Evolutionary conservation across 345 rosid species (phyloP).

Genomic region (Gossypioides kirkii): DNA sequence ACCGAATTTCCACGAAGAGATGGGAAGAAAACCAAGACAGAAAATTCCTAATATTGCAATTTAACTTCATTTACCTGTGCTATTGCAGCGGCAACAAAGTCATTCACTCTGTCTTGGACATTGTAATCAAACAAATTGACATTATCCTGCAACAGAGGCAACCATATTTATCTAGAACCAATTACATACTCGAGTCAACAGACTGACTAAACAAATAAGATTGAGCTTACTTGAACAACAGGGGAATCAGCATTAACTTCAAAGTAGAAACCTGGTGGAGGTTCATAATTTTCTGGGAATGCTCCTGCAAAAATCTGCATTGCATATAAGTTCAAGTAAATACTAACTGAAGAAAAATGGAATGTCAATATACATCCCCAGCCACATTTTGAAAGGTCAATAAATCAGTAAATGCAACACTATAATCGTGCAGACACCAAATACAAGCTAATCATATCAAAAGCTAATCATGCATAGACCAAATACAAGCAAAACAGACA

Average conservation of each 20-base stretch:
- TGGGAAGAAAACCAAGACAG: neutral
- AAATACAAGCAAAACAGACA: slow-evolving; percentile 5
- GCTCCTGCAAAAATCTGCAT: slow-evolving; percentile 93
- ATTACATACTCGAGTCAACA: slow-evolving; percentile 5
- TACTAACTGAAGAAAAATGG: slow-evolving; percentile 8
- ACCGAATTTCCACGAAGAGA: slow-evolving; percentile 9
- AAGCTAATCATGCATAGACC: neutral
- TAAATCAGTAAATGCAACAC: neutral
- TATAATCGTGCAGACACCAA: neutral
- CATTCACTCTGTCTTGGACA: slow-evolving; percentile 86
- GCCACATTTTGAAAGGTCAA: slow-evolving; percentile 1
- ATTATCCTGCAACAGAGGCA: slow-evolving; percentile 59
- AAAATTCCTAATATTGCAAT: neutral
- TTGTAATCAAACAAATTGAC: slow-evolving; percentile 82
- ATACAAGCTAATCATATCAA: neutral
- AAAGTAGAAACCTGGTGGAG: slow-evolving; percentile 89
- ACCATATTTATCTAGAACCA: slow-evolving; percentile 22
- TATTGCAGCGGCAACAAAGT: slow-evolving; percentile 87
- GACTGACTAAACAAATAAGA: slow-evolving; percentile 3
- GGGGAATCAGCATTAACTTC: slow-evolving; percentile 80
- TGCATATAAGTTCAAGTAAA: slow-evolving; percentile 15
- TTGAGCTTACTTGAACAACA: slow-evolving; percentile 64
- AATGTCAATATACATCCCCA: neutral
- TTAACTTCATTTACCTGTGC: slow-evolving; percentile 54
- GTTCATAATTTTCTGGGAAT: slow-evolving; percentile 86